Evolutionary conservation across 768 basidiomycete genomes (phyloP).

Genomic region (Boletus coccyginus): DNA sequence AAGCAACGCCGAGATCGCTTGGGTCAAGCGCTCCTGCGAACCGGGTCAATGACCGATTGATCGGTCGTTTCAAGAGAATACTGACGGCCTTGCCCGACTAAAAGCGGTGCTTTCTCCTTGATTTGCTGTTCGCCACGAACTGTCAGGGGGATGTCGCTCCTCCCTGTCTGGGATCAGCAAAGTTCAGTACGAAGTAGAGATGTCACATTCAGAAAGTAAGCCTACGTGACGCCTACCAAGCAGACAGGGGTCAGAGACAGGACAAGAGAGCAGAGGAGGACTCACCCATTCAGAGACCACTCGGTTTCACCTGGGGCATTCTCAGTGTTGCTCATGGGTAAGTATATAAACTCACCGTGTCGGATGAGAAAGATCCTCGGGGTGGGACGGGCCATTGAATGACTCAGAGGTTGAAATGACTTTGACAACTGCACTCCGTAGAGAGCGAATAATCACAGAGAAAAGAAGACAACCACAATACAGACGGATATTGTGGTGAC

Average conservation of each 20-base stretch:
- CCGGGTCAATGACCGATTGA: background rate
- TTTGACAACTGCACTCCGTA: no score
- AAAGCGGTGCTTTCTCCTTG: slow-evolving; percentile 52
- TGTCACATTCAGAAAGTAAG: background rate
- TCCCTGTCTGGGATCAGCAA: slow-evolving; percentile 64
- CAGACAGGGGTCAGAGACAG: slow-evolving; percentile 4
- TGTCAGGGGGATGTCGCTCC: slow-evolving; percentile 86
- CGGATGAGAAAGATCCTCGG: slow-evolving; percentile 79
- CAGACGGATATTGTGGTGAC: no score
- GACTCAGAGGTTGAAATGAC: background rate
- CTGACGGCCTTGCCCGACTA: slow-evolving; percentile 81
- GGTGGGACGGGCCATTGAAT: slow-evolving; percentile 42
- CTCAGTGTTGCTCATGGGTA: slow-evolving; percentile 3
- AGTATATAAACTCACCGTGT: slow-evolving; percentile 52
- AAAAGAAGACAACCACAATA: no score
- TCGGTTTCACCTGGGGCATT: slow-evolving; percentile 75
- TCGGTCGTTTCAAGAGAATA: slow-evolving; percentile 10
- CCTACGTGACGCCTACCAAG: slow-evolving; percentile 58
- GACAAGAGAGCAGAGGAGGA: background rate
- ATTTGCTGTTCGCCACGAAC: slow-evolving; percentile 70
- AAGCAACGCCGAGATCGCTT: slow-evolving; percentile 65
- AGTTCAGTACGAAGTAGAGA: background rate
- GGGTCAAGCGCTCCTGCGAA: slow-evolving; percentile 73
- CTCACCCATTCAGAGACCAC: slow-evolving; percentile 86
- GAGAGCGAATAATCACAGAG: no score